phyloP scores from a whole-genome alignment of 2,329 filamentous ascomycete species.

The Xylariaceae sp. region DNA sequence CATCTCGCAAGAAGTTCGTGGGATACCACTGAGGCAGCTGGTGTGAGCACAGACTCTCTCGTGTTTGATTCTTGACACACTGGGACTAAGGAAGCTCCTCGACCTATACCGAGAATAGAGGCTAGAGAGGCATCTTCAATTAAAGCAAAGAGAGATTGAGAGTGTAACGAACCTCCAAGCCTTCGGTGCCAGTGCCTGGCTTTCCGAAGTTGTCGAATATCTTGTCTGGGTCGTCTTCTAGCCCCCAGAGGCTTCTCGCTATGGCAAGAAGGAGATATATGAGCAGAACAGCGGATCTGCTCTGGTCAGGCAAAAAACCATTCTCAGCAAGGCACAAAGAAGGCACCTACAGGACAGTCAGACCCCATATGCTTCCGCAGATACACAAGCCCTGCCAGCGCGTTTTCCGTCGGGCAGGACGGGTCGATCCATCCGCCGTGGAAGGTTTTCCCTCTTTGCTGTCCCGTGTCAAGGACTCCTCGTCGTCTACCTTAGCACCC shows the following conservation, averaged over 20 bases:
- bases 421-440: constrained; percentile 1
- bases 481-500: no score
- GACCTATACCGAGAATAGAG: no score
- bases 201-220: constrained; percentile 21
- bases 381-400: constrained; percentile 20
- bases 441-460: no score
- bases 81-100: no score
- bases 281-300: constrained; percentile 25
- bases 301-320: constrained; percentile 9
- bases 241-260: constrained; percentile 22
- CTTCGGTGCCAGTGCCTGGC: constrained; percentile 25
- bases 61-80: no score
- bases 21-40: no score
- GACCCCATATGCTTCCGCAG: constrained; percentile 28
- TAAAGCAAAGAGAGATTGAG: no score
- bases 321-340: not conserved
- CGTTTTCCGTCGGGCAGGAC: constrained; percentile 6
- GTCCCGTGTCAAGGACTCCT: no score
- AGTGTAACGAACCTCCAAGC: no score
- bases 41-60: no score
- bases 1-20: constrained; percentile 45
- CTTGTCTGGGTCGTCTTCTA: constrained; percentile 21
- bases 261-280: constrained; percentile 25
- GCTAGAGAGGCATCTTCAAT: no score
- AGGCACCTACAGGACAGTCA: constrained; percentile 28